phyloP scores from a whole-genome alignment of 495 filamentous ascomycete species.

The Aspergillus sclerotioniger region DNA sequence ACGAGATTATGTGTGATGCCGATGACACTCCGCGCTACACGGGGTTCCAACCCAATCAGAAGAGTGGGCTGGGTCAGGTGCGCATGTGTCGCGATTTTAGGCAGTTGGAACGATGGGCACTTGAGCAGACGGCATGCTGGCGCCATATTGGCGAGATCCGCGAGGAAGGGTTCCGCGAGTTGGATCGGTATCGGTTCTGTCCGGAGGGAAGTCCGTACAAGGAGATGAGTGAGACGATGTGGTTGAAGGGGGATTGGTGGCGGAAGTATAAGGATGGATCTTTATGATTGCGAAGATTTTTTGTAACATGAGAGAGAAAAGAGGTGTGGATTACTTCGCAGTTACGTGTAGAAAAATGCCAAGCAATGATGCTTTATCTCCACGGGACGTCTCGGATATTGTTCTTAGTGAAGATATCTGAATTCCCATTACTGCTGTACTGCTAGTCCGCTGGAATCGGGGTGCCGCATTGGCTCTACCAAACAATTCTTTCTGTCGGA shows the following conservation, averaged over 20 bases:
- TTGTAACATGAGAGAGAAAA: too few species aligned
- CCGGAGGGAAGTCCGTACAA: background rate
- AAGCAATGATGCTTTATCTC: too few species aligned
- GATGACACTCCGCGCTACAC: conserved; percentile 4
- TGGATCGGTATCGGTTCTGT: background rate
- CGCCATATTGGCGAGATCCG: too few species aligned
- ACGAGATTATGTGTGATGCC: conserved; percentile 1
- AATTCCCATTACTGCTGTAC: too few species aligned
- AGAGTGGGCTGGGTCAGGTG: background rate
- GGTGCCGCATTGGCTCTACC: too few species aligned
- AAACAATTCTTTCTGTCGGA: too few species aligned
- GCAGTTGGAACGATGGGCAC: background rate
- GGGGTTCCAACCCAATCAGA: background rate
- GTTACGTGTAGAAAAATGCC: too few species aligned
- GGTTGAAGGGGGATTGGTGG: background rate
- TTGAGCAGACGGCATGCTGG: background rate
- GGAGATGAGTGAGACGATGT: background rate
- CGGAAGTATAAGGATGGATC: background rate
- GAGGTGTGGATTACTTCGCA: too few species aligned
- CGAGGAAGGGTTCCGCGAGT: background rate
- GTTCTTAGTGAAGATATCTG: too few species aligned
- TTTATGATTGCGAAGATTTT: too few species aligned
- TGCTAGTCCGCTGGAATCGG: too few species aligned
- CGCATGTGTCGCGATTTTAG: background rate
- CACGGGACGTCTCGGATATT: too few species aligned